Evolutionary conservation across 108 stramenopile species (phyloP), one percentile per base, ranked within the genome.

Genomic region (Fragilaria radians): DNA sequence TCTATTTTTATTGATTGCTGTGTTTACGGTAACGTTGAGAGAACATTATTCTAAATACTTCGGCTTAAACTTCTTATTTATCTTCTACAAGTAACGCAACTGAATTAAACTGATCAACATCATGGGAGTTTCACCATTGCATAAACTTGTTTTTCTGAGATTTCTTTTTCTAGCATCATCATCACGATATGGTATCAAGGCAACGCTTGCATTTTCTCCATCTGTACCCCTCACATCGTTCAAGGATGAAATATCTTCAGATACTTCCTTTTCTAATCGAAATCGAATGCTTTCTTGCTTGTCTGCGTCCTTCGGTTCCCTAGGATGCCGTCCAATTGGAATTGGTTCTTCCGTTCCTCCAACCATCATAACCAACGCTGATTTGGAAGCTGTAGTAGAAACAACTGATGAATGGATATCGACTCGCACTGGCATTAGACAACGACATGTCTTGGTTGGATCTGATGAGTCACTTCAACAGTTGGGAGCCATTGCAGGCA

Each of bases 371-470:
- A 85, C 91, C 56, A 97, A 97, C 62, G 46, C 55, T 9, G 97
- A 94, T 54, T 65, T 97, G 22, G 94, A 96, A 66, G 54, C 61
- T 4, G 79, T 98, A 5, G 89, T 96, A 32, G 97, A 98, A 52
- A 98, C 97, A 4, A 74, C 72, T 46, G 97, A 98, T 66, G 97
- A 96, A 71, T 98, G 97, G 97, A 98, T 98, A 53, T 62, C 61
- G 1, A 81, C 88, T 1, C 77, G 97, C n/a, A 98, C 97, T 9
- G 97, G 97, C 2, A 98, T 98, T 52, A 28, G 75, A 4, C 54
- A 80, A 57, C 74, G 97, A 30, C 81, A 79, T 29, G 78, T 98
- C 2, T 62, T 97, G 33, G 52, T 74, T 0, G 64, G 33, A 1
- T 32, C 19, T 28, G 71, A 63, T 25, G 85, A 89, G 61, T 72